Evolutionary conservation across 2,329 filamentous ascomycete species (phyloP), one percentile per base, ranked within the genome.

Genomic region (Pseudocercospora crystallina): DNA sequence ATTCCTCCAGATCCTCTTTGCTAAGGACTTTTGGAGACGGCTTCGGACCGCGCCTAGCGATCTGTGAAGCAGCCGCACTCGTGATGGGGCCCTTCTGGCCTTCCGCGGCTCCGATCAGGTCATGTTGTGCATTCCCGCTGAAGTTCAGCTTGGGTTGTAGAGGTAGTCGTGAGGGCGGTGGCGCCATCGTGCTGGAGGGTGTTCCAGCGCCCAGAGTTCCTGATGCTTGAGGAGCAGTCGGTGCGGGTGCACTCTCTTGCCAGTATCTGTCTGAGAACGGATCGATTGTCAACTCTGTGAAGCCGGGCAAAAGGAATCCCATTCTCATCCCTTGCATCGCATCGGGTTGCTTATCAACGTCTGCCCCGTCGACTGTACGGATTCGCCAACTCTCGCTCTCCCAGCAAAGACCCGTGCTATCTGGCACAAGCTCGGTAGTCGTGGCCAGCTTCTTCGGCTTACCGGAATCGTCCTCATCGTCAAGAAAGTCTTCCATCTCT

Each of bases 401-500:
- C 81, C 90, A 99, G 66, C 87, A 94, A 8, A 97, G 73, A 0
- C 92, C 94, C 3, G 84, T 89, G 65, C 80, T 87, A 36, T 87
- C 76, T 0, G 90, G 89, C 64, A 91, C 82, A 63, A 95, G 78
- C 58, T 89, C 84, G 29, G 84, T 83, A 30, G 75, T 81, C 62
- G 80, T 73, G 5, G 80, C 69, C 72, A 85, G 70, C 67, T 80
- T 74, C 75, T 81, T 79, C 71, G 75, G 66, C 73, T 80, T 64
- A 69, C 94, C 89, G 46, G 55, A 57, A 47, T 68, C 66, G 20
- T 95, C 89, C 5, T 89, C 89, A 61, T 95, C 89, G 60, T 96
- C 91, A 1, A 96, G 76, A 64, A 96, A 96, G 13, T 84, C 91
- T 3, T 90, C 89, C 84, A 96, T 87, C 53, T 95, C 90, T 56